Conservation (phyloP, 345 rosid species). For the Populus deltoides region DNA sequence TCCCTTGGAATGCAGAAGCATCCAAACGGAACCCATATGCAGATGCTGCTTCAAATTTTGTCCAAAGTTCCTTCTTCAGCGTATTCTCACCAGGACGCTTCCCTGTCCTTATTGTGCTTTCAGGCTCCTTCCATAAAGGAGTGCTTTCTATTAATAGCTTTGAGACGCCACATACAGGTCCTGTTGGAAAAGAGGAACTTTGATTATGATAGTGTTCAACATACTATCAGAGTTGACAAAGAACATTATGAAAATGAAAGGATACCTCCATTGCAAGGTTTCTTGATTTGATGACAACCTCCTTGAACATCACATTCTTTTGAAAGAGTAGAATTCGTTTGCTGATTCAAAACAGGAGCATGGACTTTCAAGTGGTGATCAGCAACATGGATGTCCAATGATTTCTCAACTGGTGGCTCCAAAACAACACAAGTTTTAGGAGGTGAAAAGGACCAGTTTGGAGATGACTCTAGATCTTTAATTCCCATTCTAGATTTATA, state of each 20-base stretch:
- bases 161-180: slow-evolving; percentile 19
- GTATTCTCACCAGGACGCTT: slow-evolving; percentile 83
- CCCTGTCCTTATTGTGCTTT: slow-evolving; percentile 45
- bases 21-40: slow-evolving; percentile 27
- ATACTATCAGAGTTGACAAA: background rate
- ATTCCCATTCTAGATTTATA: slow-evolving; percentile 37
- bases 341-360: slow-evolving; percentile 19
- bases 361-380: slow-evolving; percentile 11
- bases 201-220: background rate
- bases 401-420: slow-evolving; percentile 54
- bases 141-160: slow-evolving; percentile 46
- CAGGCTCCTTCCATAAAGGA: slow-evolving; percentile 57
- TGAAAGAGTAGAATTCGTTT: slow-evolving; percentile 1
- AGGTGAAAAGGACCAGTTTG: slow-evolving; percentile 82
- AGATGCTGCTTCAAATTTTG: slow-evolving; percentile 86
- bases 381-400: slow-evolving; percentile 17
- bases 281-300: slow-evolving; percentile 16
- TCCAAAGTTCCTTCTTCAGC: slow-evolving; percentile 90
- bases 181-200: slow-evolving; percentile 24
- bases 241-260: background rate
- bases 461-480: slow-evolving; percentile 55
- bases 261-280: slow-evolving; percentile 19
- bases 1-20: slow-evolving; percentile 27
- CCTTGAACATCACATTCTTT: slow-evolving; percentile 17
- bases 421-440: slow-evolving; percentile 77